Conservation (phyloP, 2,329 filamentous ascomycete species). For the Epicoccum nigrum region DNA sequence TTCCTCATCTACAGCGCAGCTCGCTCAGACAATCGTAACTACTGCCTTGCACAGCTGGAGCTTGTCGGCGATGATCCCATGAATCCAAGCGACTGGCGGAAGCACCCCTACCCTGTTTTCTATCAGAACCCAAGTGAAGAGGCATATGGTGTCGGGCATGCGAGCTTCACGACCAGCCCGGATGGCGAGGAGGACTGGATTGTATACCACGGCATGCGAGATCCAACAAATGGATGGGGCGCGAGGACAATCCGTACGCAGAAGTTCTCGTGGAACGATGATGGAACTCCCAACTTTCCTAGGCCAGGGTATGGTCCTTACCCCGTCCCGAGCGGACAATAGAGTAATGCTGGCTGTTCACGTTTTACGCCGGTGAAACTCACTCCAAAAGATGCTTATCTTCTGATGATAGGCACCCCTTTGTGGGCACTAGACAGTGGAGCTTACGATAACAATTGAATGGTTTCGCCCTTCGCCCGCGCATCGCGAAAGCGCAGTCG, state of each 20-base stretch:
- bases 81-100: slow-evolving; percentile 56
- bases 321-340: slow-evolving; percentile 39
- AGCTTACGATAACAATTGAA: too few species aligned
- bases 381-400: too few species aligned
- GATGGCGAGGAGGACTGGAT: slow-evolving; percentile 58
- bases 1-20: slow-evolving; percentile 59
- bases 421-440: too few species aligned
- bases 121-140: slow-evolving; percentile 55
- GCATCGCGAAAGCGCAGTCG: too few species aligned
- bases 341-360: too few species aligned
- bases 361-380: too few species aligned
- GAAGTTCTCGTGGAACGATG: slow-evolving; percentile 56
- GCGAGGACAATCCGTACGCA: slow-evolving; percentile 58
- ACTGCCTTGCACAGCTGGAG: slow-evolving; percentile 60
- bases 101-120: slow-evolving; percentile 55
- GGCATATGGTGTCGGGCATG: slow-evolving; percentile 59
- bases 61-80: slow-evolving; percentile 57
- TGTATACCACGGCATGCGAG: slow-evolving; percentile 60
- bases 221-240: slow-evolving; percentile 55
- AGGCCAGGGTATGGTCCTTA: slow-evolving; percentile 58
- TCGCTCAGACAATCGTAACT: slow-evolving; percentile 59
- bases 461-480: too few species aligned
- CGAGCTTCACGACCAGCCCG: slow-evolving; percentile 57
- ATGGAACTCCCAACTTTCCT: slow-evolving; percentile 56
- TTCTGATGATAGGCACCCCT: too few species aligned